Percentiles rank a stretch among this genome's conserved stretches.
phyloP scores from a whole-genome alignment of 805 yeast species.

The Candida ascalaphidarum region DNA sequence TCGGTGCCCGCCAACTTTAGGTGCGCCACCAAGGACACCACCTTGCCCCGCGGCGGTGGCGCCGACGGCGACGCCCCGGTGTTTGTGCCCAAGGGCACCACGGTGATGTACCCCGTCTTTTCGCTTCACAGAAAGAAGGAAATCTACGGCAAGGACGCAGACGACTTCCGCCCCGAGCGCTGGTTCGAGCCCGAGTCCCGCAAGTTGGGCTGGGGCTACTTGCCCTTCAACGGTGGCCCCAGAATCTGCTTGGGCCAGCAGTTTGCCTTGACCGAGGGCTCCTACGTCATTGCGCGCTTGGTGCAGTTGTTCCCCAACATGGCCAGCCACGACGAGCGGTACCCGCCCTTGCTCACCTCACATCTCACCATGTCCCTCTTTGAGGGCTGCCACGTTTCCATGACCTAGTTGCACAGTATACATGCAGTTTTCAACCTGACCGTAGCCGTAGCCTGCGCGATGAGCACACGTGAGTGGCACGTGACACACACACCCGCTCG shows the following conservation, averaged over 20 bases:
- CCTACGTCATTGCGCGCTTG: slow-evolving; percentile 10
- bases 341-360: slow-evolving; percentile 7
- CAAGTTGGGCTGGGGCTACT: slow-evolving; percentile 13
- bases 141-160: slow-evolving; percentile 26
- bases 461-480: too few species aligned
- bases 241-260: slow-evolving; percentile 17
- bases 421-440: too few species aligned
- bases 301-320: slow-evolving; percentile 9
- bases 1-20: slow-evolving; percentile 15
- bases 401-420: too few species aligned
- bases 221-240: slow-evolving; percentile 16
- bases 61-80: slow-evolving; percentile 11
- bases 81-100: slow-evolving; percentile 10
- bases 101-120: slow-evolving; percentile 9
- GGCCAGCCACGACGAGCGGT: slow-evolving; percentile 3
- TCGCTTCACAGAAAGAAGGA: slow-evolving; percentile 12
- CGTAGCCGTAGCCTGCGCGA: too few species aligned
- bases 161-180: slow-evolving; percentile 28
- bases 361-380: slow-evolving; percentile 10
- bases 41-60: slow-evolving; percentile 19
- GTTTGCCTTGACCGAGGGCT: slow-evolving; percentile 14
- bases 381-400: too few species aligned
- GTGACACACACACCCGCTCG: too few species aligned
- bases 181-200: slow-evolving; percentile 17
- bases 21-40: slow-evolving; percentile 12